Conservation (phyloP, 257 asterid genomes). For the Solanum chilense region DNA sequence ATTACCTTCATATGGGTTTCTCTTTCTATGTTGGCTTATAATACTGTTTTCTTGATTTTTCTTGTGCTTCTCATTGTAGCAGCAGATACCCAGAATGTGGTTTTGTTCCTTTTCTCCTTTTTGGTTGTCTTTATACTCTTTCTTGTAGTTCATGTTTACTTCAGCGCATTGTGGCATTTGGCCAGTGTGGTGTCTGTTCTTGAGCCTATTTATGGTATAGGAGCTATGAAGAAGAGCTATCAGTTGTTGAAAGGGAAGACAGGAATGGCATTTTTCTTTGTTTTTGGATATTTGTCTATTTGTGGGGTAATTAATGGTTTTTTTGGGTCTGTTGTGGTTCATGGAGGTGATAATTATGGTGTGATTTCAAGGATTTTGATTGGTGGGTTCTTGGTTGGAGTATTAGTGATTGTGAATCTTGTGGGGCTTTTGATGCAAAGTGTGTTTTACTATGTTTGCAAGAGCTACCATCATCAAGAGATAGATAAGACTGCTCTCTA, state of each 20-base stretch:
- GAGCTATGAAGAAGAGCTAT: conserved; percentile 74
- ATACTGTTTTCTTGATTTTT: conserved; percentile 49
- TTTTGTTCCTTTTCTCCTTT: conserved; percentile 43
- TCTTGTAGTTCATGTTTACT: conserved; percentile 72
- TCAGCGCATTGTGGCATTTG: conserved; percentile 88
- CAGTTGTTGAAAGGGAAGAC: conserved; percentile 55
- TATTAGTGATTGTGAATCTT: conserved; percentile 76
- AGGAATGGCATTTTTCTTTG: conserved; percentile 48
- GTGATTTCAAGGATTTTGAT: conserved; percentile 57
- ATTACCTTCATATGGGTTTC: conserved; percentile 77
- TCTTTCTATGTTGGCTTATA: conserved; percentile 48
- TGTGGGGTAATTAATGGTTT: conserved; percentile 58
- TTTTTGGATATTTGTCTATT: conserved; percentile 47
- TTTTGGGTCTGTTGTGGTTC: conserved; percentile 67
- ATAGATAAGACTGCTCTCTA: conserved; percentile 76
- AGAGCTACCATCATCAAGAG: conserved; percentile 85
- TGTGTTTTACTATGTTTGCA: conserved; percentile 90
- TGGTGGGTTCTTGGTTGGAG: conserved; percentile 87
- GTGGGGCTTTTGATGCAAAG: conserved; percentile 86
- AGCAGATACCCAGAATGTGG: conserved; percentile 43
- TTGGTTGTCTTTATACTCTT: conserved; percentile 49
- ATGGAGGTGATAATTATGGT: conserved; percentile 60
- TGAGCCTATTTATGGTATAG: conserved; percentile 58
- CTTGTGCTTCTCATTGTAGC: conserved; percentile 57
- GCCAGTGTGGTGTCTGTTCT: conserved; percentile 90